Base-by-base conservation (phyloP, 129 eudicot species). In the Centaurea solstitialis region DNA sequence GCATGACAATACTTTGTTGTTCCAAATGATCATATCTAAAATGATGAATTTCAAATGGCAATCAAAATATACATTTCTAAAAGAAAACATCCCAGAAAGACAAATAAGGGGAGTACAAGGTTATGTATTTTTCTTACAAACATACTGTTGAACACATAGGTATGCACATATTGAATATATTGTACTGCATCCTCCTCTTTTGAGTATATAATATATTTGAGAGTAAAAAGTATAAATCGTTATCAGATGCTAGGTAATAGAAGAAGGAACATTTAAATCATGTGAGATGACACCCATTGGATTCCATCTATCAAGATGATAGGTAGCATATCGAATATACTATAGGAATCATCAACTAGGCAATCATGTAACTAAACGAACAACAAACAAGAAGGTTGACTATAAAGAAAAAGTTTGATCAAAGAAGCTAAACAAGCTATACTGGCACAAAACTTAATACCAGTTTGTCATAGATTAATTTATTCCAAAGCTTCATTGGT, bases 1-100 rank as follows among this genome's bases (percentile, higher is more conserved):
- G 97, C 88, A 87, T 91, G 97, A 69, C 97, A 89, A 73, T 89
- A 91, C 74, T 91, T 91, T 70, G 97, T 91, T 76, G 93, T 87
- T 86, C 97, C 97, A 76, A 91, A 91, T 50, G 97, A 91, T 84
- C 91, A 91, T 82, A 91, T 91, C 89, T 75, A 73, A 45, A 79
- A 50, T n/a, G 64, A 7, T 40, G 23, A 47, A 15, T 74, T 69
- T 18, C 15, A 78, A 28, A 35, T 72, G 41, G 62, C 18, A 33
- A 69, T 74, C 68, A 81, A 72, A 45, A 81, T 47, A 73, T 18
- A 73, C 20, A 68, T 18, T 30, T 7, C 2, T 9, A 75, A 41
- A 43, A 68, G 57, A 10, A 43, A 33, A 41, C 24, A 7, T 13
- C 28, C 10, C 1, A 70, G 7, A 21, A 20, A 62, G 75, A 75